These are phyloP conservation scores for Boletus eberwhitei DNA, from an alignment of 768 basidiomycete species.

Conservation along the genomic window DNA sequence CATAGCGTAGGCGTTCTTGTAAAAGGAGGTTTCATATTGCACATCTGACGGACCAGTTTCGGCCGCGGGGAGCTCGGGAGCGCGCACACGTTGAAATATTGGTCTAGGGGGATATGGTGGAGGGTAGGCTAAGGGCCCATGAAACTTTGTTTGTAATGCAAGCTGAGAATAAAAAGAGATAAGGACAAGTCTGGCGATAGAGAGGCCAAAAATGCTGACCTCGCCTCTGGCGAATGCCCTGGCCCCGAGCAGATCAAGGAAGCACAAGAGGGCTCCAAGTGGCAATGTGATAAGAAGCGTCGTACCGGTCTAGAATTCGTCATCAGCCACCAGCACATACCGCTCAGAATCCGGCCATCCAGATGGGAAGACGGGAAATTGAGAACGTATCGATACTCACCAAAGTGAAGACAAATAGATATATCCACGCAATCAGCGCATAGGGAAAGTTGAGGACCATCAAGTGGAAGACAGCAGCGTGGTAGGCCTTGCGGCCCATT, in stretches of 20 bases:
- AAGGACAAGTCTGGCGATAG: slow-evolving; percentile 1
- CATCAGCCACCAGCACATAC: slow-evolving; percentile 17
- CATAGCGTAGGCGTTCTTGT: slow-evolving; percentile 80
- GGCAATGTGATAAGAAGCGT: slow-evolving; percentile 77
- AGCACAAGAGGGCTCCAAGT: slow-evolving; percentile 73
- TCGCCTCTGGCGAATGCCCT: slow-evolving; percentile 69
- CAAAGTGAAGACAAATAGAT: slow-evolving; percentile 75
- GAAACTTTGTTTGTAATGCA: slow-evolving; percentile 65
- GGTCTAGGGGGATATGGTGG: slow-evolving; percentile 66
- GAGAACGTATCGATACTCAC: slow-evolving; percentile 41
- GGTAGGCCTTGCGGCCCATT: slow-evolving; percentile 53
- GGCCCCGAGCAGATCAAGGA: slow-evolving; percentile 73
- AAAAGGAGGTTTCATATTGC: slow-evolving; percentile 68
- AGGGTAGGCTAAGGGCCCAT: slow-evolving; percentile 61
- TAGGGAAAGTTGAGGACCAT: slow-evolving; percentile 75
- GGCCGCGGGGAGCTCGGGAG: slow-evolving; percentile 45
- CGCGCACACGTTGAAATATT: slow-evolving; percentile 66
- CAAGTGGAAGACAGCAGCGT: slow-evolving; percentile 64
- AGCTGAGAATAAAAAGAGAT: slow-evolving; percentile 40
- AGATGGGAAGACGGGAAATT: not conserved
- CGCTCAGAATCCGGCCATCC: slow-evolving; percentile 1
- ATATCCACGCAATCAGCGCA: slow-evolving; percentile 74
- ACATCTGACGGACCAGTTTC: slow-evolving; percentile 42
- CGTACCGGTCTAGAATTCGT: slow-evolving; percentile 58
- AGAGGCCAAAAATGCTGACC: slow-evolving; percentile 34